These are phyloP conservation scores for Ogataea polymorpha DNA, from an alignment of 805 yeast genomes.

Conservation along the genomic window DNA sequence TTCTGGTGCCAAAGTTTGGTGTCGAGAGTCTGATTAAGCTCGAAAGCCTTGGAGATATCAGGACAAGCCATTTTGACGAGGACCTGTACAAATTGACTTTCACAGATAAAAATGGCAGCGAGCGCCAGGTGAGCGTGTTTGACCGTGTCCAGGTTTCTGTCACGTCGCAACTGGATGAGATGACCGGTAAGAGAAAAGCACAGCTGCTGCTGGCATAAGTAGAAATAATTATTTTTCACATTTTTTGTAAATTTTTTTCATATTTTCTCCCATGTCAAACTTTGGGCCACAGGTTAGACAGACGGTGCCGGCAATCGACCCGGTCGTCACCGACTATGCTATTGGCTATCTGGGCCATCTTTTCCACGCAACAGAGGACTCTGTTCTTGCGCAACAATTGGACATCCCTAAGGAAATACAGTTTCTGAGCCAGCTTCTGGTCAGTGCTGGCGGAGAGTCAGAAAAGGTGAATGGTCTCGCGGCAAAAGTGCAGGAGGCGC, in stretches of 20 bases:
- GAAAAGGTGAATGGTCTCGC: constrained; percentile 52
- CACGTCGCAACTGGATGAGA: constrained; percentile 75
- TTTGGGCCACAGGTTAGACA: constrained; percentile 63
- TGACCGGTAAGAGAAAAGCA: constrained; percentile 90
- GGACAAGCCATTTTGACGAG: constrained; percentile 69
- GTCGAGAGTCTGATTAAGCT: constrained; percentile 89
- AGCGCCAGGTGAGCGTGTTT: constrained; percentile 56
- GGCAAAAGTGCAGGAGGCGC: constrained; percentile 43
- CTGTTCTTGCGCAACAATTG: constrained; percentile 72
- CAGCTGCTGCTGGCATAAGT: constrained; percentile 56
- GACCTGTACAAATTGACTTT: constrained; percentile 69
- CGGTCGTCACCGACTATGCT: constrained; percentile 84
- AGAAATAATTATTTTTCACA: background rate
- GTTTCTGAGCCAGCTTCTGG: constrained; percentile 62
- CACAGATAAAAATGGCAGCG: constrained; percentile 37
- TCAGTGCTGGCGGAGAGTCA: constrained; percentile 78
- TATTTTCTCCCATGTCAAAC: constrained; percentile 27
- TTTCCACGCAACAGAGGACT: constrained; percentile 73
- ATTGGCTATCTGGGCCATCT: constrained; percentile 87
- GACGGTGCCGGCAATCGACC: constrained; percentile 83
- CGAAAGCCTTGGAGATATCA: constrained; percentile 66
- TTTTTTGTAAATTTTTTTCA: background rate
- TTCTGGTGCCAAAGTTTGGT: constrained; percentile 92
- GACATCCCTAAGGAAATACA: constrained; percentile 64
- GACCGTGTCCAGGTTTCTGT: constrained; percentile 84